Base-by-base conservation (phyloP, 345 rosid genomes). In the Barbarea vulgaris region DNA sequence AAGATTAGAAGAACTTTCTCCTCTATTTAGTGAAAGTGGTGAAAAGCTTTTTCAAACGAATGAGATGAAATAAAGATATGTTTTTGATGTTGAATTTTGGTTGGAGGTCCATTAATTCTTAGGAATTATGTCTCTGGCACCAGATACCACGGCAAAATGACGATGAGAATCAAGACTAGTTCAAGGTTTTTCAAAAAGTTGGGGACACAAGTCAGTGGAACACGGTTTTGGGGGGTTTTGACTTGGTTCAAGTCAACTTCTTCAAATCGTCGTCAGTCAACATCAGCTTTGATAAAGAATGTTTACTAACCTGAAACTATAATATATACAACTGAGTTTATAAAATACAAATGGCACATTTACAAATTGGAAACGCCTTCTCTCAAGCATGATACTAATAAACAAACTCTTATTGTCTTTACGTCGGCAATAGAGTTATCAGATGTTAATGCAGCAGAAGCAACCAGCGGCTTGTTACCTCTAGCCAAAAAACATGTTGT, bases 181-280 rank as follows among this genome's bases (percentile, higher is more conserved):
- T 75, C 78, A 75, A 75, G 48, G 14, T 54, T 56, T 74, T 33
- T 1, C 13, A 27, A 55, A 75, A n/a, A 46, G 48, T 74, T 11
- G 42, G 46, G 78, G 73, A 66, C 78, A 67, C 73, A 75, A 67
- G 73, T 67, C 59, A 74, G 33, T 66, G 59, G 59, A 58, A 74
- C 78, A 74, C 73, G 78, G 19, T 36, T 57, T 75, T 37, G 36
- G 44, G 14, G 47, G 42, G 13, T 25, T 39, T 67, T 75, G 78
- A 52, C 72, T 53, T 52, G 72, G 72, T 52, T 52, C 37, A 47
- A 47, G 59, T 46, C 71, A 30, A 8, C n/a, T 21, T 64, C 44
- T 19, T 18, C 28, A 37, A 3, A 28, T 72, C 13, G 12, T 9
- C 1, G 12, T 9, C 1, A 25, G 70, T 64, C 70, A 73, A 54